Base-by-base conservation (phyloP, 2,329 filamentous ascomycete genomes). In the Fusarium praegraminearum region DNA sequence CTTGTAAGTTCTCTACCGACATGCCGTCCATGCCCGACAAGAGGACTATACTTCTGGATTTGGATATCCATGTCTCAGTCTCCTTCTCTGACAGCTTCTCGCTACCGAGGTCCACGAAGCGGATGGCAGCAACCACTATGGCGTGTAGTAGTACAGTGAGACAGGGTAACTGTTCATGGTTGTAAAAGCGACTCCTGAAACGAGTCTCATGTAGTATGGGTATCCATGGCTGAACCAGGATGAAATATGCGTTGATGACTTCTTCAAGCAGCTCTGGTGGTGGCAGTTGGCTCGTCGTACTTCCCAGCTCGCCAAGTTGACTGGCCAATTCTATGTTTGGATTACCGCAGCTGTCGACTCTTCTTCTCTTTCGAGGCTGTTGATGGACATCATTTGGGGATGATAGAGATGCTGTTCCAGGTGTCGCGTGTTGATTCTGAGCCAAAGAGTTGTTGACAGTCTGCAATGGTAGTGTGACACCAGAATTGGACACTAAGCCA, bases 1-100 rank as follows among this genome's bases (percentile, higher is more conserved):
- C 71, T 11, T 73, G 71, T 0, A 73, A n/a, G 12, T 73, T 73
- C 24, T 73, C 71, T 0, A 73, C 71, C 0, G 71, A 73, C 20
- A 73, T 58, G 0, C 69, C 62, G 18, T 73, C 71, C 71, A 73
- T 73, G 0, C 69, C 71, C 0, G 64, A 71, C 0, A 73, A n/a
- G 9, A 73, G 30, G 0, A 73, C 71, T 7, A 72, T 71, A 3
- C 63, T 62, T 20, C 71, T 58, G 0, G 71, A 73, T 9, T 49
- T 69, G 11, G 59, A 57, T 1, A 49, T 60, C 66, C 63, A 71
- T 2, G 12, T 33, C 15, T 73, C 69, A 0, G 70, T 9, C 3
- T 73, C 53, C 0, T 43, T 53, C 2, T 58, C 28, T 0, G 52
- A 51, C 0, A 70, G 1, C 1, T 9, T 50, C 0, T 49, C 38